Evolutionary conservation across 78 protist genomes (phyloP), one percentile per base, ranked within the genome.

Genomic region (Protostelium mycophagum): DNA sequence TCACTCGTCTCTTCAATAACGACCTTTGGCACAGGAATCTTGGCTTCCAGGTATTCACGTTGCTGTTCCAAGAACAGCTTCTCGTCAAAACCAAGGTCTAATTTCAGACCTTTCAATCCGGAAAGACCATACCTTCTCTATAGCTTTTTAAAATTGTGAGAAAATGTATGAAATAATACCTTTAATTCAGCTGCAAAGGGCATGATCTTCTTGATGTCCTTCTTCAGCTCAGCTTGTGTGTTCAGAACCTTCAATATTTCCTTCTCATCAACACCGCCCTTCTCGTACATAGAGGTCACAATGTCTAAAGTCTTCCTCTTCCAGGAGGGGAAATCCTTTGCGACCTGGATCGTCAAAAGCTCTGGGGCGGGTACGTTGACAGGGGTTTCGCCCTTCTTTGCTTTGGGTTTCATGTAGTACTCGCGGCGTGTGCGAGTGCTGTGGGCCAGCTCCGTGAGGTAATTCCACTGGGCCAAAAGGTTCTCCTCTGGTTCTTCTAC

Each of bases 391-490:
- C 87, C 87, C 83, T 90, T 91, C 73, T 92, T 92, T 25, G 31
- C 83, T 87, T 93, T 93, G 0, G 88, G 34, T 83, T 90, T 89
- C 63, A 86, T 63, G 91, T 83, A 90, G 25, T 91, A 35, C 37
- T 63, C 83, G 28, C 87, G 34, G 87, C 87, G 88, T 39, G 28
- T 89, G 38, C 96, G 85, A 36, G 84, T 84, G 34, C 37, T 83
- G 85, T 86, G 38, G 38, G 86, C 38, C 1, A 93, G 88, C 34
- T 1, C 10, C 86, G 90, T 51, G 34, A 93, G 1, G 93, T 93
- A 91, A 34, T 73, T 85, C 35, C 88, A 90, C 88, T 91, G 86
- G 36, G 89, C 73, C 63, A 93, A 73, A 0, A 91, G 91, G 10
- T 36, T 85, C 28, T 84, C 83, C 37, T 93, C 96, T 37, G 90